Evolutionary conservation across 331 rosid species (phyloP).

Genomic region (Arachis monticola): DNA sequence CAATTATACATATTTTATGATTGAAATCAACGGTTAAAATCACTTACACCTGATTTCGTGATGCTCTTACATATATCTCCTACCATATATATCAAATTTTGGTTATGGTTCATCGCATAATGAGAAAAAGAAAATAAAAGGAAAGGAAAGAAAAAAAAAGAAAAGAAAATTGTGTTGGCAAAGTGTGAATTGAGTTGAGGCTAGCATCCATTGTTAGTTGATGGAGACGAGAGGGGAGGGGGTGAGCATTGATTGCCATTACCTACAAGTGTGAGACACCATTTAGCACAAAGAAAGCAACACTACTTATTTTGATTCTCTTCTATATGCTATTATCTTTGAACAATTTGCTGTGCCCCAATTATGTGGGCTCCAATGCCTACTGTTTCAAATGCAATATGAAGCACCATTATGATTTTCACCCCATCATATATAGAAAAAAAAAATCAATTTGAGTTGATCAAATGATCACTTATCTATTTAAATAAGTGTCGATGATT

Average conservation of each 20-base stretch:
- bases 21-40: too few species aligned
- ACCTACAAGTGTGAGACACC: conserved; percentile 44
- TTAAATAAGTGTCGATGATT: too few species aligned
- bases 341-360: conserved; percentile 37
- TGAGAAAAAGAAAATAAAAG: conserved; percentile 9
- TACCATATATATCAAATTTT: background rate
- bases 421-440: background rate
- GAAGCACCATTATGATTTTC: conserved; percentile 51
- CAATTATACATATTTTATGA: too few species aligned
- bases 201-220: conserved; percentile 10
- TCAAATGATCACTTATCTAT: too few species aligned
- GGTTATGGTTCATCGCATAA: conserved; percentile 14
- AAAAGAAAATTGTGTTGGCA: background rate
- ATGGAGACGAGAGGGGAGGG: conserved; percentile 37
- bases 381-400: conserved; percentile 47
- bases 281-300: conserved; percentile 51
- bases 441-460: too few species aligned
- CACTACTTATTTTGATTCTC: conserved; percentile 42
- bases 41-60: too few species aligned
- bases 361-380: conserved; percentile 44
- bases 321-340: conserved; percentile 31
- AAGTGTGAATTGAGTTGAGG: conserved; percentile 14
- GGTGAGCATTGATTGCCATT: conserved; percentile 40
- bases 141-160: background rate
- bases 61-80: too few species aligned